Conservation (phyloP, 208 protist species). For the Trypanosoma rangeli region DNA sequence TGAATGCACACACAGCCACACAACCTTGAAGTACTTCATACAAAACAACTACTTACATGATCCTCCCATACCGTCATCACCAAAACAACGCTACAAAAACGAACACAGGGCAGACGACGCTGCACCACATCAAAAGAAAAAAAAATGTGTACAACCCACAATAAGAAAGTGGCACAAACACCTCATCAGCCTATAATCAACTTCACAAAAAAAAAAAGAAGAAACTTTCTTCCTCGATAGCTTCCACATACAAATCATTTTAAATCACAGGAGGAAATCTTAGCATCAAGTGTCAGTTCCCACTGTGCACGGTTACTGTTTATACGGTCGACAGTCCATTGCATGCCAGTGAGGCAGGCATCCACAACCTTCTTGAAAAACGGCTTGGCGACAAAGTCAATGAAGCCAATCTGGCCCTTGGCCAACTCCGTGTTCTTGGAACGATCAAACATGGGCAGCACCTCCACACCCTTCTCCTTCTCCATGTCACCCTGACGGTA, state of each 20-base stretch:
- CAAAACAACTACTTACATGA: too few relatives aligned
- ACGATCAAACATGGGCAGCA: slow-evolving; percentile 86
- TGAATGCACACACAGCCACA: too few relatives aligned
- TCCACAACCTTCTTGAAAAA: slow-evolving; percentile 76
- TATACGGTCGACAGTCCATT: slow-evolving; percentile 79
- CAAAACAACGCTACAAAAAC: too few relatives aligned
- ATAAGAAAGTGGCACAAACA: not conserved
- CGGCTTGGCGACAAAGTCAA: slow-evolving; percentile 82
- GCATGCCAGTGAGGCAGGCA: slow-evolving; percentile 62
- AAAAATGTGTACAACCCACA: not conserved
- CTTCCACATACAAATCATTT: slow-evolving; percentile 8
- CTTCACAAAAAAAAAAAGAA: not conserved
- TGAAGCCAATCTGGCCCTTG: slow-evolving; percentile 85
- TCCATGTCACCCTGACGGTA: slow-evolving; percentile 89
- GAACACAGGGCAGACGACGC: too few relatives aligned
- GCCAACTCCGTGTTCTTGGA: slow-evolving; percentile 84
- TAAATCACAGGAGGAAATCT: not conserved
- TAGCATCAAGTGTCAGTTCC: slow-evolving; percentile 50
- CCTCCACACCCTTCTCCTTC: slow-evolving; percentile 82
- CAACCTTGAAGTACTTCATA: too few relatives aligned
- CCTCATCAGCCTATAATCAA: too few relatives aligned
- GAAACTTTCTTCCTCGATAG: not conserved
- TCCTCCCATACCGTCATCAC: too few relatives aligned
- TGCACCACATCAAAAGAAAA: too few relatives aligned
- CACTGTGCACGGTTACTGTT: slow-evolving; percentile 59